Conservation (phyloP, 139 green algal species). For the Deuterostichococcus epilithicus region DNA sequence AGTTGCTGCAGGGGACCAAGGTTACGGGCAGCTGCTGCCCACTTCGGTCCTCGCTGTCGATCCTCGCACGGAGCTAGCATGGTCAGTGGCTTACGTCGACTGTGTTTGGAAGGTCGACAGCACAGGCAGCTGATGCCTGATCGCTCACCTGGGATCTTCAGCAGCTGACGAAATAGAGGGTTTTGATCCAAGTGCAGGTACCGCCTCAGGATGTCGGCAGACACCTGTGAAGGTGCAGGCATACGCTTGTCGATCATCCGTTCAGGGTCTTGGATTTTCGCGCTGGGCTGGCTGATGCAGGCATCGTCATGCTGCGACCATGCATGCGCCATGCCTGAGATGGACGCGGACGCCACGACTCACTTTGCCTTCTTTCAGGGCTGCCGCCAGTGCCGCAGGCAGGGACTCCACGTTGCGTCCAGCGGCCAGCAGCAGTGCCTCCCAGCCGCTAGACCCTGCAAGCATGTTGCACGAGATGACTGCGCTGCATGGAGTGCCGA, state of each 20-base stretch:
- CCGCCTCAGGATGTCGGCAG: constrained; percentile 54
- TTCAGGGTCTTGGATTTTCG: too few species aligned
- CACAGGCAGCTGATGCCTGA: neutral
- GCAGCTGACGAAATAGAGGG: constrained; percentile 55
- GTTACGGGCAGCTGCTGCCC: too few species aligned
- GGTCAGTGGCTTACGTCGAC: too few species aligned
- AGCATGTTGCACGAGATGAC: neutral
- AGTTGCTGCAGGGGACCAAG: neutral
- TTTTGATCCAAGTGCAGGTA: constrained; percentile 68
- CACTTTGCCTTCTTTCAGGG: neutral
- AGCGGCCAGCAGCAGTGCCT: neutral
- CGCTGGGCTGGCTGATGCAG: neutral
- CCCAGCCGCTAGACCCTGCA: neutral
- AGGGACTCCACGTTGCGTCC: neutral
- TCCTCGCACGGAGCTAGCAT: too few species aligned
- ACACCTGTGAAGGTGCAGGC: constrained; percentile 25
- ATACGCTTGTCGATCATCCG: too few species aligned
- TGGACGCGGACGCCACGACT: neutral
- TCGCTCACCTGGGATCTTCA: constrained; percentile 18
- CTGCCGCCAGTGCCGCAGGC: neutral
- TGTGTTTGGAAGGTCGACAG: too few species aligned
- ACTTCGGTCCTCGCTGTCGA: too few species aligned
- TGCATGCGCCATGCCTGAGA: neutral
- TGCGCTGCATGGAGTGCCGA: neutral
- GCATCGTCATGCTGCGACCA: neutral